Percentiles rank a stretch among this genome's conserved stretches.
Evolutionary conservation across 2,329 filamentous ascomycete species (phyloP).

Genomic region (Pleomassaria siparia): DNA sequence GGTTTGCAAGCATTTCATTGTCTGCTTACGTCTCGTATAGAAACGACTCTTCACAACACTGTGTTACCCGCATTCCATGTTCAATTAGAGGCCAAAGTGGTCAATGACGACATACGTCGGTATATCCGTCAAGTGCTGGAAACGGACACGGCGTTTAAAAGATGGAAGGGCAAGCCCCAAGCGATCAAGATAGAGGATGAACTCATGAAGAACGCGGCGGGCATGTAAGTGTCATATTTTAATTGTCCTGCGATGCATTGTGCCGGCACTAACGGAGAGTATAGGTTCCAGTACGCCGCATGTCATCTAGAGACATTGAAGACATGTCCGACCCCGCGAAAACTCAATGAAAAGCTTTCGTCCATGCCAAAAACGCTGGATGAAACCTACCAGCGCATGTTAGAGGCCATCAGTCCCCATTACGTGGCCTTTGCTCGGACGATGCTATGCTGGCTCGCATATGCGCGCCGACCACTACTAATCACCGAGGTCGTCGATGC

Average conservation of each 20-base stretch:
- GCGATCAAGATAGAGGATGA: conserved; percentile 31
- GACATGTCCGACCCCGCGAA: conserved; percentile 18
- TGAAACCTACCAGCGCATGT: conserved; percentile 31
- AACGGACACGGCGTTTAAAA: conserved; percentile 25
- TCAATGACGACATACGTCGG: conserved; percentile 30
- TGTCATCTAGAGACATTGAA: conserved; percentile 26
- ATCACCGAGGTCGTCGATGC: conserved; percentile 26
- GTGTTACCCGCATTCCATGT: conserved; percentile 15
- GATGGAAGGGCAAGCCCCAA: conserved; percentile 25
- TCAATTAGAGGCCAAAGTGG: conserved; percentile 23
- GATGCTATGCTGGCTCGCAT: conserved; percentile 28
- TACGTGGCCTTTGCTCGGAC: conserved; percentile 15
- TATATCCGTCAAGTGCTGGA: conserved; percentile 37
- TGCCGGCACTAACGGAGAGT: neutral
- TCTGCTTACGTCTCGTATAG: conserved; percentile 30
- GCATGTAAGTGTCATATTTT: conserved; percentile 21
- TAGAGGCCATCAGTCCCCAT: conserved; percentile 15
- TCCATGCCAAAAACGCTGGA: conserved; percentile 26
- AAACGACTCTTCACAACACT: conserved; percentile 15
- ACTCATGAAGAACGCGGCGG: conserved; percentile 25
- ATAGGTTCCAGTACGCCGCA: conserved; percentile 29
- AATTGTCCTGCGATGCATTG: neutral
- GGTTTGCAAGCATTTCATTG: conserved; percentile 23
- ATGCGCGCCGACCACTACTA: conserved; percentile 20
- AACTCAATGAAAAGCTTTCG: conserved; percentile 20